phyloP scores from a whole-genome alignment of 1,284 basidiomycete genomes.

The Amylostereum areolatum region DNA sequence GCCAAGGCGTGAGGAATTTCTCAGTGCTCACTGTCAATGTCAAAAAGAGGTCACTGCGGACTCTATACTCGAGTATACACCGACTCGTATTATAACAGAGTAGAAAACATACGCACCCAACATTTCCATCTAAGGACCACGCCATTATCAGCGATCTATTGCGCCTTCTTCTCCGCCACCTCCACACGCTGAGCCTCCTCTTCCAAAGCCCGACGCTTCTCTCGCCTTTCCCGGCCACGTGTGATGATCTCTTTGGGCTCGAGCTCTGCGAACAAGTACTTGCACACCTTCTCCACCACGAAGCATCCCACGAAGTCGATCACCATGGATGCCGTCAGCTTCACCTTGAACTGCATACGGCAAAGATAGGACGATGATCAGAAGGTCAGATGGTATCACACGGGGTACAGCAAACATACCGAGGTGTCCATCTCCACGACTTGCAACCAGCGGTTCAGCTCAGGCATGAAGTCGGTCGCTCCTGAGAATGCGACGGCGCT shows the following conservation, averaged over 20 bases:
- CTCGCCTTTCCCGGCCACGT: slow-evolving; percentile 71
- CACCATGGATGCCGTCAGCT: slow-evolving; percentile 76
- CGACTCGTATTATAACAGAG: too few relatives aligned
- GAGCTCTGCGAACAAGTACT: slow-evolving; percentile 83
- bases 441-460: slow-evolving; percentile 95
- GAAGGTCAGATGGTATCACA: background rate
- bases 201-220: slow-evolving; percentile 28
- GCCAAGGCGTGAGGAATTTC: too few relatives aligned
- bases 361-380: background rate
- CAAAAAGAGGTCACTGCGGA: too few relatives aligned
- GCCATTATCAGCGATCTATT: background rate
- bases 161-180: slow-evolving; percentile 12
- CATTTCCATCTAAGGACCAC: too few relatives aligned
- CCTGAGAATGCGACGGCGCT: slow-evolving; percentile 89
- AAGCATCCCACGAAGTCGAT: slow-evolving; percentile 88
- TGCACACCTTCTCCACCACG: slow-evolving; percentile 79
- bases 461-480: slow-evolving; percentile 89
- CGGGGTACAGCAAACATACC: slow-evolving; percentile 39
- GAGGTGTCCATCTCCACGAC: slow-evolving; percentile 83
- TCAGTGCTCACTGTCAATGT: too few relatives aligned
- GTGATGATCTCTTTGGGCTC: slow-evolving; percentile 85
- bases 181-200: slow-evolving; percentile 6
- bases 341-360: slow-evolving; percentile 66
- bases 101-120: too few relatives aligned
- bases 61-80: too few relatives aligned